Conservation (phyloP, 75 land plant species). For the Azolla pinnata region DNA sequence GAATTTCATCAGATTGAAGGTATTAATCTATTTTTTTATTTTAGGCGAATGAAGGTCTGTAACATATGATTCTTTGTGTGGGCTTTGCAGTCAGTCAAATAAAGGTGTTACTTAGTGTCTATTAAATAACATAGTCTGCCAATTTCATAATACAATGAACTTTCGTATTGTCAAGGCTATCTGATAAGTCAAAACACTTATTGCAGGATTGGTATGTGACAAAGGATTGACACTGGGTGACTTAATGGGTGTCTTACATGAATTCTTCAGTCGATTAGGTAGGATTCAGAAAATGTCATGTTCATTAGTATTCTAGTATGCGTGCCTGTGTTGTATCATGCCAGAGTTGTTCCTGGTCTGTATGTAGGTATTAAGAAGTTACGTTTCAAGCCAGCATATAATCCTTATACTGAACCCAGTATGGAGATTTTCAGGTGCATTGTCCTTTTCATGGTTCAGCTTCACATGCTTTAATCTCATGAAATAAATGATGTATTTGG, state of each 20-base stretch:
- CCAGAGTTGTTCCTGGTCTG: constrained; percentile 1
- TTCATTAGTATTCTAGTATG: background rate
- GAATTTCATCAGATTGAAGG: constrained; percentile 99
- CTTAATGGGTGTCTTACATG: constrained; percentile 74
- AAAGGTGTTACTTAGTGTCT: too few species aligned
- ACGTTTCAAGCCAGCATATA: constrained; percentile 92
- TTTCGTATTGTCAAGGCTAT: background rate
- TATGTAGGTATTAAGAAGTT: constrained; percentile 72
- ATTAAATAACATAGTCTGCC: too few species aligned
- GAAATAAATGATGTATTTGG: background rate
- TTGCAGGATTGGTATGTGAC: constrained; percentile 79
- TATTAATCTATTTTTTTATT: constrained; percentile 8
- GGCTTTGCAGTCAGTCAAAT: too few species aligned
- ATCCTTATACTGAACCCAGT: constrained; percentile 98
- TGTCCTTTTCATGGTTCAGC: background rate
- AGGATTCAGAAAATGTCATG: constrained; percentile 1
- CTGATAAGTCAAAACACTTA: too few species aligned
- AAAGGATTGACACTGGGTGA: constrained; percentile 88
- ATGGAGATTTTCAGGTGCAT: constrained; percentile 96
- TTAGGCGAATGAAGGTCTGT: too few species aligned
- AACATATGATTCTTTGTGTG: too few species aligned
- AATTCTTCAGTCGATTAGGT: constrained; percentile 91
- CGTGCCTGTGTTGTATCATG: background rate
- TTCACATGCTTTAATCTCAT: background rate
- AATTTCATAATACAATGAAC: too few species aligned